These are phyloP conservation scores for Sesbania bispinosa DNA, from an alignment of 306 rosid genomes.

Conservation along the genomic window DNA sequence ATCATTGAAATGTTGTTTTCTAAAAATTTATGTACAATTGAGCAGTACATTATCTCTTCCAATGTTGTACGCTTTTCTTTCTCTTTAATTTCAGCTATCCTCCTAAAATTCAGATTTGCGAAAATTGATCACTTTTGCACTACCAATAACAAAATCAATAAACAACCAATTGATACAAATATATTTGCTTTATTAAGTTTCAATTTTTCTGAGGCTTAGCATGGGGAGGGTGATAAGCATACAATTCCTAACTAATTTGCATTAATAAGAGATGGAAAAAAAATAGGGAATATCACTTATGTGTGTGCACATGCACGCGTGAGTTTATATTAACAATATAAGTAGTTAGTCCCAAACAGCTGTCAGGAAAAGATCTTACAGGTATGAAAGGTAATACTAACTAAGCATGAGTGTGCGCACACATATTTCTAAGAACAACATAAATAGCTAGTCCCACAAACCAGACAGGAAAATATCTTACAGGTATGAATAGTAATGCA, in stretches of 20 bases:
- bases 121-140: slow-evolving; percentile 9
- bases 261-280: slow-evolving; percentile 15
- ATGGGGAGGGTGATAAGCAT: not conserved
- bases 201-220: not conserved
- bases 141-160: slow-evolving; percentile 10
- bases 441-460: not conserved
- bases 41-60: slow-evolving; percentile 88
- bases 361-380: not conserved
- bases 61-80: slow-evolving; percentile 59
- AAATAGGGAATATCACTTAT: not conserved
- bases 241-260: not conserved
- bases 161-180: slow-evolving; percentile 14
- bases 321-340: not conserved
- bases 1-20: slow-evolving; percentile 73
- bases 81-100: slow-evolving; percentile 85
- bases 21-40: slow-evolving; percentile 58
- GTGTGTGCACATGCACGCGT: not conserved
- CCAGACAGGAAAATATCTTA: not conserved
- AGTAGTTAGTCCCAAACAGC: not conserved
- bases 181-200: not conserved
- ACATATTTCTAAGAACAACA: not conserved
- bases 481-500: not conserved
- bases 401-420: not conserved
- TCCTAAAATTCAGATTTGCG: slow-evolving; percentile 51
- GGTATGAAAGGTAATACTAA: not conserved